phyloP scores from a whole-genome alignment of 345 rosid species.

The Noccaea caerulescens region DNA sequence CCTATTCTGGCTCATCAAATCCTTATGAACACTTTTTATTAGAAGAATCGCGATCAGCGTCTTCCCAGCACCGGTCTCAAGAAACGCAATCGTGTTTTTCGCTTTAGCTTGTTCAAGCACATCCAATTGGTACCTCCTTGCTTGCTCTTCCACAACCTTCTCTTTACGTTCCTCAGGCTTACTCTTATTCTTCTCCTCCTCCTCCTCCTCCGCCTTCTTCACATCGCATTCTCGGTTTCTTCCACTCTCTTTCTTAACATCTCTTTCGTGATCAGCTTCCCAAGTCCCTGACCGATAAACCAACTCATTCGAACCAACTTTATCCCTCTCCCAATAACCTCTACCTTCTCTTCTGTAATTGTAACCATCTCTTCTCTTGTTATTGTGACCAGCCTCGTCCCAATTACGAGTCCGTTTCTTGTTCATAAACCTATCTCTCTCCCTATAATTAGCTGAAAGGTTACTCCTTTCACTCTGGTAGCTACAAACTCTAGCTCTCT shows the following conservation, averaged over 20 bases:
- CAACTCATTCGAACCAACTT: constrained; percentile 67
- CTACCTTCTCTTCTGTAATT: constrained; percentile 60
- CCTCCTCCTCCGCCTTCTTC: constrained; percentile 37
- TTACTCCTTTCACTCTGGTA: constrained; percentile 46
- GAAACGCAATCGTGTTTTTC: constrained; percentile 92
- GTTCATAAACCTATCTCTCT: constrained; percentile 55
- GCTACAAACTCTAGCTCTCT: constrained; percentile 56
- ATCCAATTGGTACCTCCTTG: constrained; percentile 89
- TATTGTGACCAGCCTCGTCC: constrained; percentile 58
- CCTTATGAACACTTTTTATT: constrained; percentile 71
- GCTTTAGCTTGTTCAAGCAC: constrained; percentile 95
- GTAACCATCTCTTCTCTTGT: constrained; percentile 58
- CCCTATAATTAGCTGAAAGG: constrained; percentile 46
- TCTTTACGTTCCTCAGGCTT: constrained; percentile 67
- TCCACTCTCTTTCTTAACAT: constrained; percentile 52
- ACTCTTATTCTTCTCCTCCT: constrained; percentile 45
- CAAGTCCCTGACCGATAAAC: constrained; percentile 78
- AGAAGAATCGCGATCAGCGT: constrained; percentile 92
- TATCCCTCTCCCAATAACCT: constrained; percentile 98
- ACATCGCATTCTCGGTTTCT: constrained; percentile 51
- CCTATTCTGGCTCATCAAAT: constrained; percentile 61
- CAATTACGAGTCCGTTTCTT: constrained; percentile 69
- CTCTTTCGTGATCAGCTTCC: constrained; percentile 70
- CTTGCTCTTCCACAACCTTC: constrained; percentile 81
- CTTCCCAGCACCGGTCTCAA: constrained; percentile 99